These are phyloP conservation scores for Trichoderma sp. DNA, from an alignment of 2,329 filamentous ascomycete species.

Conservation along the genomic window DNA sequence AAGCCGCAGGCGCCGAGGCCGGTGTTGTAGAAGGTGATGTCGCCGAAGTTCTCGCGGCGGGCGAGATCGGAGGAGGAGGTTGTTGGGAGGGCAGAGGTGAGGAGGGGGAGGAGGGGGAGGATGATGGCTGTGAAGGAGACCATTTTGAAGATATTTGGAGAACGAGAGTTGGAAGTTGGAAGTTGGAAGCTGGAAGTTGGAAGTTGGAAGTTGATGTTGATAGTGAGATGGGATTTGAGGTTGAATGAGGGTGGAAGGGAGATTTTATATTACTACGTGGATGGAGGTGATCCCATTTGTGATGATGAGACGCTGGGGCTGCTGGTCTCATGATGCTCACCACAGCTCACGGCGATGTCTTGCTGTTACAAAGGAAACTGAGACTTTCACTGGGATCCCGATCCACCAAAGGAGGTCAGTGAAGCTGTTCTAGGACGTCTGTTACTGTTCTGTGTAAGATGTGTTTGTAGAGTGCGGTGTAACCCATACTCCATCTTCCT, in stretches of 20 bases:
- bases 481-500: neutral
- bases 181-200: neutral
- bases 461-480: neutral
- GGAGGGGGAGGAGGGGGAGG: neutral
- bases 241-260: neutral
- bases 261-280: neutral
- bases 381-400: neutral
- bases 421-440: neutral
- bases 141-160: neutral
- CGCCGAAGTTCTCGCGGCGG: neutral
- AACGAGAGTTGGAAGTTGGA: neutral
- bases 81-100: neutral
- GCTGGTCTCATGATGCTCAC: neutral
- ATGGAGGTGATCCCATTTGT: neutral
- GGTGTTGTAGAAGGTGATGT: conserved; percentile 59
- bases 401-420: neutral
- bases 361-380: neutral
- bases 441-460: neutral
- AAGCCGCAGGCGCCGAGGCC: conserved; percentile 67
- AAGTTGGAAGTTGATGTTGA: neutral
- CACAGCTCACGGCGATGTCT: neutral
- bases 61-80: conserved; percentile 29
- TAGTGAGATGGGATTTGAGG: neutral
- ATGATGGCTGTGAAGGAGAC: neutral
- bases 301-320: neutral